Base-by-base conservation (phyloP, 1,139 yeast species). In the Pichia sp. region DNA sequence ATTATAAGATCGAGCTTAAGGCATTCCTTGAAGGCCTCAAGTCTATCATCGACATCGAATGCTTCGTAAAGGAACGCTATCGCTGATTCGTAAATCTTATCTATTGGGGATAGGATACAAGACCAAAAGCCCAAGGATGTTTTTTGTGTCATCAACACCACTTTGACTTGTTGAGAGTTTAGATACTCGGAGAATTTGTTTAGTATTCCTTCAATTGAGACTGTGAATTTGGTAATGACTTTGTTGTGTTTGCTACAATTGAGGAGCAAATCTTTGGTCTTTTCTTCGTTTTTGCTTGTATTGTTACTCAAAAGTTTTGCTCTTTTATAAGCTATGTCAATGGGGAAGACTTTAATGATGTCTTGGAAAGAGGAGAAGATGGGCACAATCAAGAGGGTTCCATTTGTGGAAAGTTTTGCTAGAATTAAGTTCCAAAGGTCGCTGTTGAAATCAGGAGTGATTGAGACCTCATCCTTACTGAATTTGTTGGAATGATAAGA, bases 51-150 rank as follows among this genome's bases (percentile, higher is more conserved):
- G 66, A 78, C 92, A 64, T 90, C 96, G 67, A 81, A 87, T 0
- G 89, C 83, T 62, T 88, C 93, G 63, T 87, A 85, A 6, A 91
- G 66, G 29, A 90, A 75, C 60, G 86, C 87, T 16, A 87, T 77
- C 1, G 95, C 86, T 2, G 86, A 78, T 64, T 87, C 91, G 56
- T 81, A 83, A 3, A 83, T 68, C 20, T 68, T 68, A 33, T 71
- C 72, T 52, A 75, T 72, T 0, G 88, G 81, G 0, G 87, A 79
- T 54, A 86, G 80, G 0, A 86, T 72, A 64, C 88, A 83, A 0
- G 88, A 78, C 91, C 92, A 87, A 54, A 84, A 75, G 0, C 91
- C 86, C 33, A 67, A 65, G 52, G 83, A 65, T 6, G 79, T 73
- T 9, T 64, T 63, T 6, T 43, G 38, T 56, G 75, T 71, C 1